Percentiles rank a stretch among this genome's conserved stretches.
phyloP scores from a whole-genome alignment of 2,329 filamentous ascomycete genomes.

The Ceratocystis colombiana region DNA sequence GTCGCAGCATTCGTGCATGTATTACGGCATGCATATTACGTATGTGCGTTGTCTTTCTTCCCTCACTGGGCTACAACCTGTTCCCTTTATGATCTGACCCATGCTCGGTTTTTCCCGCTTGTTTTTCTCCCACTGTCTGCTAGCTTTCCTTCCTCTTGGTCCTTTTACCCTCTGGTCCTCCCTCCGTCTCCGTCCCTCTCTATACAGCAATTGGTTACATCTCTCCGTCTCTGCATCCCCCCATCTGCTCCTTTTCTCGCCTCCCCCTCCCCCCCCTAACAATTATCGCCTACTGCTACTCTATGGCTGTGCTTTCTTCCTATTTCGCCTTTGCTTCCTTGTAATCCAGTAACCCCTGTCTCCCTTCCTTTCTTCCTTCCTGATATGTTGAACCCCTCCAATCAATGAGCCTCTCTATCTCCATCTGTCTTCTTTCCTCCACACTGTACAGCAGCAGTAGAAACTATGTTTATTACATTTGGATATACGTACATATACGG shows the following conservation, averaged over 20 bases:
- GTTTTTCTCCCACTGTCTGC: neutral
- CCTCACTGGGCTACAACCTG: neutral
- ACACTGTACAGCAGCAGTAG: neutral
- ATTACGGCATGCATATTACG: constrained; percentile 11
- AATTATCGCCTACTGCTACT: too few species aligned
- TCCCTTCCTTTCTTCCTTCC: neutral
- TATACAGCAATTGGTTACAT: neutral
- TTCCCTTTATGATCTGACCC: constrained; percentile 1
- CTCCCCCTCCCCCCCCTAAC: neutral
- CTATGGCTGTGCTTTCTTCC: neutral
- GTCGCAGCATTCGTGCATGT: neutral
- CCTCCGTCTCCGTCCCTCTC: neutral
- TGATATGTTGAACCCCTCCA: too few species aligned
- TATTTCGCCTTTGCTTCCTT: neutral
- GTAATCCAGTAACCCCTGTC: neutral
- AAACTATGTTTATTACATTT: neutral
- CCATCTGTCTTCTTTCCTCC: neutral
- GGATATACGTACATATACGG: neutral
- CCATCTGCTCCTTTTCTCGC: neutral
- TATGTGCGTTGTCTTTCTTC: neutral
- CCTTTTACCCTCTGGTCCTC: neutral
- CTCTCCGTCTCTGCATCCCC: neutral
- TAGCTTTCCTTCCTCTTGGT: neutral
- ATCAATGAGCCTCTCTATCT: neutral
- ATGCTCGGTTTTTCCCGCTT: constrained; percentile 12